These are phyloP conservation scores for Pythium rhizo-oryzae DNA, from an alignment of 352 stramenopile species.

Conservation along the genomic window DNA sequence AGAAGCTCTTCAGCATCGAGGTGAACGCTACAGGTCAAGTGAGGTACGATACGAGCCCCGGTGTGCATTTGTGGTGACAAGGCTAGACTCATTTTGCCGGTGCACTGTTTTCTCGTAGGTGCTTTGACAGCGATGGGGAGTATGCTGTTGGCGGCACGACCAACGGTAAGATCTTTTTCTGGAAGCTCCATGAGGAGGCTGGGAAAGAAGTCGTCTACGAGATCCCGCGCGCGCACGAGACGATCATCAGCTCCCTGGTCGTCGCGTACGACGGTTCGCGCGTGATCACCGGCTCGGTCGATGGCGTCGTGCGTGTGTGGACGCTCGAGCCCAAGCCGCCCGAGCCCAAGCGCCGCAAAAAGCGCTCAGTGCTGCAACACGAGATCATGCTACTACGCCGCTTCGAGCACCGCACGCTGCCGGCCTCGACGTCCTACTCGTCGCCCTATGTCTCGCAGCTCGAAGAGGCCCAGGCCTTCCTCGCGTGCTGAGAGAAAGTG, in stretches of 20 bases:
- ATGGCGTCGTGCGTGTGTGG: constrained; percentile 73
- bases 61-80: too few relatives aligned
- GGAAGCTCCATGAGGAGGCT: constrained; percentile 50
- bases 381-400: constrained; percentile 18
- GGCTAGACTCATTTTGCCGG: too few relatives aligned
- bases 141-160: constrained; percentile 73
- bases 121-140: constrained; percentile 73
- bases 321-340: constrained; percentile 30
- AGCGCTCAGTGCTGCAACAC: constrained; percentile 1
- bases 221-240: constrained; percentile 60
- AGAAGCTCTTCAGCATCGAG: constrained; percentile 53
- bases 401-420: constrained; percentile 3
- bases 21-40: constrained; percentile 56
- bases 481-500: constrained; percentile 7
- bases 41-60: constrained; percentile 26
- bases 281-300: constrained; percentile 57
- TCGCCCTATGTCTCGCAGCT: constrained; percentile 15
- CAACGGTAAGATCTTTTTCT: constrained; percentile 65
- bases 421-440: constrained; percentile 15
- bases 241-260: constrained; percentile 62
- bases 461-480: constrained; percentile 24
- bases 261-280: constrained; percentile 56
- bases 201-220: constrained; percentile 60
- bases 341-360: constrained; percentile 4
- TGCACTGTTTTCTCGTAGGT: too few relatives aligned